Evolutionary conservation across 768 basidiomycete species (phyloP).

Genomic region (Kwoniella botswanensis): DNA sequence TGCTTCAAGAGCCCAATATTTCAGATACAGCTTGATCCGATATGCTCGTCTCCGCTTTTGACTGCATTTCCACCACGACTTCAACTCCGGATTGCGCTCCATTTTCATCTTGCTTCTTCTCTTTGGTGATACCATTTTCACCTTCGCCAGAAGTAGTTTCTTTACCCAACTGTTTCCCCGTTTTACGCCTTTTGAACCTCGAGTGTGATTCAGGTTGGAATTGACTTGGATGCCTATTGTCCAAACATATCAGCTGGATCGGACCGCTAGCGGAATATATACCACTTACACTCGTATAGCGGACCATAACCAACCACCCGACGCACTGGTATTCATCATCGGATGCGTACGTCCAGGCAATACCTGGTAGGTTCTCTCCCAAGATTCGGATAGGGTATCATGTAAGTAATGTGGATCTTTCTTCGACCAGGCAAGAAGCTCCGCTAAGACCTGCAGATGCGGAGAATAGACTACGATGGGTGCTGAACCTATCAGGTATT

Average conservation of each 20-base stretch:
- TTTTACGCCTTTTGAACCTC: conserved; percentile 24
- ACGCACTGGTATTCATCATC: conserved; percentile 84
- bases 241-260: background rate
- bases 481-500: conserved; percentile 82
- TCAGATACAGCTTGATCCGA: no score
- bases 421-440: conserved; percentile 75
- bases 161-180: conserved; percentile 10
- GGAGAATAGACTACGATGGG: conserved; percentile 87
- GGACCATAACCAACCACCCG: conserved; percentile 75
- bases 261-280: background rate
- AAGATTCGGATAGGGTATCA: conserved; percentile 80
- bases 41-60: no score
- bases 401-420: conserved; percentile 71
- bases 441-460: conserved; percentile 77
- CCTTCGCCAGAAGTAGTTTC: background rate
- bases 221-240: conserved; percentile 28
- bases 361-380: conserved; percentile 86
- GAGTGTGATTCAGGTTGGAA: conserved; percentile 32
- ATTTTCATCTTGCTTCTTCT: background rate
- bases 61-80: no score
- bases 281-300: conserved; percentile 77
- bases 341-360: conserved; percentile 97
- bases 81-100: no score
- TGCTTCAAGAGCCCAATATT: no score
- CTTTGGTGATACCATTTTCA: background rate